A percentile compares a stretch with the other conserved stretches of the same genome.
These are phyloP conservation scores for Anthostomella pinea DNA, from an alignment of 2,329 filamentous ascomycete genomes.

Conservation along the genomic window DNA sequence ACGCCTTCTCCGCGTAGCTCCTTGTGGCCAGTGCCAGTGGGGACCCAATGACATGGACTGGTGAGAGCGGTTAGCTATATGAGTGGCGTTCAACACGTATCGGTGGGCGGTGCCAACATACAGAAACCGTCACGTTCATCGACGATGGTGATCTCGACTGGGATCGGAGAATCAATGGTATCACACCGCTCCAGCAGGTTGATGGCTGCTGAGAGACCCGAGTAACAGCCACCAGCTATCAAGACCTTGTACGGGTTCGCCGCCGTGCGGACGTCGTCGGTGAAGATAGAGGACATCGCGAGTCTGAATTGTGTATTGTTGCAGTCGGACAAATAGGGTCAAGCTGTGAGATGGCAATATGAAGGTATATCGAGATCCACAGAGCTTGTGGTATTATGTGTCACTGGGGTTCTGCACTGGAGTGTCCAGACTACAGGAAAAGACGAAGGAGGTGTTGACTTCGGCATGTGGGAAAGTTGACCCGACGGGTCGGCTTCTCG, in stretches of 20 bases:
- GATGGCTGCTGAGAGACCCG: conserved; percentile 63
- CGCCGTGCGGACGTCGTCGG: conserved; percentile 9
- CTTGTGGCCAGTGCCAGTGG: conserved; percentile 67
- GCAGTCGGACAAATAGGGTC: too few species aligned
- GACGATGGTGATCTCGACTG: conserved; percentile 68
- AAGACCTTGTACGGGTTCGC: conserved; percentile 53
- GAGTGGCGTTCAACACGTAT: conserved; percentile 1
- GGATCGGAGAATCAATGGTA: conserved; percentile 46
- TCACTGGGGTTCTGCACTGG: too few species aligned
- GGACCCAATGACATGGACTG: conserved; percentile 73
- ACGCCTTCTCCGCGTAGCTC: conserved; percentile 63
- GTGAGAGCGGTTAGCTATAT: conserved; percentile 5
- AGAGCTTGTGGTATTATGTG: too few species aligned
- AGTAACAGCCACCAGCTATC: conserved; percentile 69
- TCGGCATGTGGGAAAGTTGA: too few species aligned
- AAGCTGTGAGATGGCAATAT: too few species aligned
- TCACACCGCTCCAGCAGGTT: conserved; percentile 66
- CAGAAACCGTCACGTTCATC: conserved; percentile 84
- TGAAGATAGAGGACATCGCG: conserved; percentile 14
- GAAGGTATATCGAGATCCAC: too few species aligned
- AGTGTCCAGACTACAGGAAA: too few species aligned
- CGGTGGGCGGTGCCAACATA: conserved; percentile 40
- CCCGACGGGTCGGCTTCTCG: too few species aligned
- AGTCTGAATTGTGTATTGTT: background rate
- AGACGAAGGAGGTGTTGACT: too few species aligned